These are phyloP conservation scores for Daldinia decipiens DNA, from an alignment of 495 filamentous ascomycete genomes.

Conservation along the genomic window DNA sequence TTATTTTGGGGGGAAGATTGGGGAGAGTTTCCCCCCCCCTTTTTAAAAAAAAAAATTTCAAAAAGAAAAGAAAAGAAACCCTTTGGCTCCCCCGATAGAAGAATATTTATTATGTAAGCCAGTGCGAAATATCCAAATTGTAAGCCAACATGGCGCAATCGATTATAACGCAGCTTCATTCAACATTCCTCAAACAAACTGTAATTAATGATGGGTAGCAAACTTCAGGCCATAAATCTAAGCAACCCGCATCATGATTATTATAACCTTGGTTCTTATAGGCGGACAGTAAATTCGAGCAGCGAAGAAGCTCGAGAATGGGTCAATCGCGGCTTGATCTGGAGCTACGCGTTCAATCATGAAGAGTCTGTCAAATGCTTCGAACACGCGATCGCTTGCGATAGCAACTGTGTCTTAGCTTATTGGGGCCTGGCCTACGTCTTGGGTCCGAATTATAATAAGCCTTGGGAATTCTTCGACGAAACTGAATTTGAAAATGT, in stretches of 20 bases:
- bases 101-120: no score
- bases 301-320: slow-evolving; percentile 62
- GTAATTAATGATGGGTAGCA: no score
- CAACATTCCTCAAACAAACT: no score
- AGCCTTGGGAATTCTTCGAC: slow-evolving; percentile 75
- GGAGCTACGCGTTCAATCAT: slow-evolving; percentile 74
- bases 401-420: slow-evolving; percentile 67
- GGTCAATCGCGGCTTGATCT: slow-evolving; percentile 71
- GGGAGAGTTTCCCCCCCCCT: no score
- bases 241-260: slow-evolving; percentile 49
- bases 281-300: slow-evolving; percentile 58
- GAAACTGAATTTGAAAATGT: slow-evolving; percentile 61
- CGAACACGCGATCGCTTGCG: slow-evolving; percentile 62
- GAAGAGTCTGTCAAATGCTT: slow-evolving; percentile 70
- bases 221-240: no score
- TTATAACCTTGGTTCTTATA: slow-evolving; percentile 67
- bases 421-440: slow-evolving; percentile 75
- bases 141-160: no score
- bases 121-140: no score
- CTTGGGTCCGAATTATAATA: slow-evolving; percentile 78
- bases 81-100: no score
- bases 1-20: no score
- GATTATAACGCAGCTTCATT: no score
- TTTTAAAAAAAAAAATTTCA: no score
- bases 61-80: no score